These are phyloP conservation scores for Trichoderma virens DNA, from an alignment of 495 filamentous ascomycete genomes.

Conservation along the genomic window DNA sequence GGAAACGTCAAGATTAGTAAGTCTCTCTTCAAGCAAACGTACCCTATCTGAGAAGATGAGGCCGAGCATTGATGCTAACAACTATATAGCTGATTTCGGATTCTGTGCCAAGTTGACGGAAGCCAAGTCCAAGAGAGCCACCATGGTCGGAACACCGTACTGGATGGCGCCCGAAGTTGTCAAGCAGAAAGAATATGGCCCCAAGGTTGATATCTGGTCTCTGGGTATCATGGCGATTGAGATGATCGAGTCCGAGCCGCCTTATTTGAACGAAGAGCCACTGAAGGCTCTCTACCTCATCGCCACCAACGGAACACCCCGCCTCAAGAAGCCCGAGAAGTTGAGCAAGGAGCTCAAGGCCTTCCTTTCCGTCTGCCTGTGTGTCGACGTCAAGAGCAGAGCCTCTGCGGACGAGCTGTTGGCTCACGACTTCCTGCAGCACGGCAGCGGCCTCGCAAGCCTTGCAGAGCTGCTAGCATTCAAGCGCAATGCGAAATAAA, in stretches of 20 bases:
- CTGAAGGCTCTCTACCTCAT: conserved; percentile 96
- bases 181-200: conserved; percentile 97
- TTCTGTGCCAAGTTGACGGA: conserved; percentile 99
- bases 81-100: conserved; percentile 76
- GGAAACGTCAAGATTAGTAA: conserved; percentile 97
- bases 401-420: conserved; percentile 85
- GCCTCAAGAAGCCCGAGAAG: conserved; percentile 95
- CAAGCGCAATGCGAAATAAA: conserved; percentile 47
- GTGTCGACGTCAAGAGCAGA: conserved; percentile 90
- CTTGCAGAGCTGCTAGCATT: conserved; percentile 82
- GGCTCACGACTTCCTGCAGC: conserved; percentile 68
- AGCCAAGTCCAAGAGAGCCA: conserved; percentile 91
- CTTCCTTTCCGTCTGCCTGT: conserved; percentile 91
- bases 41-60: not conserved
- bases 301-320: conserved; percentile 93
- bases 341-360: conserved; percentile 93
- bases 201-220: conserved; percentile 98
- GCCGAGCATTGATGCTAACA: conserved; percentile 24
- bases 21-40: conserved; percentile 22
- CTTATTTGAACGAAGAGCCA: conserved; percentile 95
- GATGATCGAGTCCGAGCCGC: conserved; percentile 98
- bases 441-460: conserved; percentile 70
- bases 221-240: conserved; percentile 99
- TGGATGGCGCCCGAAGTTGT: conserved; percentile 99
- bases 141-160: conserved; percentile 98